Evolutionary conservation across 148 eudicot species (phyloP), one percentile per base, ranked within the genome.

Genomic region (Amaranthus hypochondriacus): DNA sequence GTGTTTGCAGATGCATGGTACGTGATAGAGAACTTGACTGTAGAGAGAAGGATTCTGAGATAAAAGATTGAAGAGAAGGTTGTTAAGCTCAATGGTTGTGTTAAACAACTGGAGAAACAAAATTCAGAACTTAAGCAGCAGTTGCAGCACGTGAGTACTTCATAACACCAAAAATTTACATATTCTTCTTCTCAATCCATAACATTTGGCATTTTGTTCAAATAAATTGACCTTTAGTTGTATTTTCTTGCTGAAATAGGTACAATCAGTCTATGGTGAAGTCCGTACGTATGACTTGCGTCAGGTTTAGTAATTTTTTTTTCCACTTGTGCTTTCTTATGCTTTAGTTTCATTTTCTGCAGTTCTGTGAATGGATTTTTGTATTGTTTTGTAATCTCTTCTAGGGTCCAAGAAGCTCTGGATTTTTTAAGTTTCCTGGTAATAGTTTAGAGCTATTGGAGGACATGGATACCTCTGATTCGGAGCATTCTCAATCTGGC

Each of bases 401-500:
- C 48, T 60, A 94, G 99, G 97, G 86, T 59, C 72, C 77, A 11
- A 87, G 91, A 55, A 73, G 70, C 70, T 90, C 97, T 48, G 85
- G 82, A 9, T 77, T 71, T 72, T 89, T 77, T 70, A 87, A 79
- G 62, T 76, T 58, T 56, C 69, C 62, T 7, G 79, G 73, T 14
- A 75, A 85, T 60, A 80, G 57, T 58, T 48, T 75, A 8, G 87
- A 88, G 74, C 49, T 80, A 56, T 62, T 82, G 59, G 96, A 88
- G 52, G 98, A 95, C 82, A 95, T 96, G 97, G 99, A 96, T 63
- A 90, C 87, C 47, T 90, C 93, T 68, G 96, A 90, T 0, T 83
- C 88, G 14, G 94, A 88, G 66, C 74, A 83, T 48, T 81, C 83
- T n/a, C 74, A 85, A 44, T 39, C 66, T 8, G 83, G 68, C 6